These are phyloP conservation scores for Claviceps sp. DNA, from an alignment of 2,329 filamentous ascomycete genomes.

Conservation along the genomic window DNA sequence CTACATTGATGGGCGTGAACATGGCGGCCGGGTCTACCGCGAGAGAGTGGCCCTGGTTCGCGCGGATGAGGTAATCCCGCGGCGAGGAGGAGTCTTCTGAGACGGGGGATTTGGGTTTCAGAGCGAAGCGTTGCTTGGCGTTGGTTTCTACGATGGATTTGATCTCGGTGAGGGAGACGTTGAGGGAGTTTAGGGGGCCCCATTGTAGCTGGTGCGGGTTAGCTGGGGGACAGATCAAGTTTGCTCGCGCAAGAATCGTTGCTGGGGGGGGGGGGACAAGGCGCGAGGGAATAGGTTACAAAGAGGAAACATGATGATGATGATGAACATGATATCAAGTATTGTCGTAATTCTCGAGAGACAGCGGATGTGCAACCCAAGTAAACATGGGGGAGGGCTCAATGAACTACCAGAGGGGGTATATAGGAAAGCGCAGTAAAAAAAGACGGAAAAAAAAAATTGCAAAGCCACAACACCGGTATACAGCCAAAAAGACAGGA, in stretches of 20 bases:
- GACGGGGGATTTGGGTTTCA: conserved; percentile 39
- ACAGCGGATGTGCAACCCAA: no score
- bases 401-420: no score
- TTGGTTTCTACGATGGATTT: conserved; percentile 55
- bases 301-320: no score
- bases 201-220: conserved; percentile 31
- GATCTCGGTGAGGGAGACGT: conserved; percentile 66
- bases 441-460: no score
- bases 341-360: no score
- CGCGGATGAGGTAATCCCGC: conserved; percentile 71
- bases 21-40: conserved; percentile 57
- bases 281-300: no score
- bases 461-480: no score
- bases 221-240: not conserved
- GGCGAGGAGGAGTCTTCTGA: conserved; percentile 31
- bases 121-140: conserved; percentile 81
- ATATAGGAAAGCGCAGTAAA: no score
- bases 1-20: conserved; percentile 52
- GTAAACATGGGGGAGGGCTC: no score
- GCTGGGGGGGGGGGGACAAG: no score
- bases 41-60: conserved; percentile 89
- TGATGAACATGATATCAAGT: no score
- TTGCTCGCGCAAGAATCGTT: no score
- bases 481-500: not conserved
- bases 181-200: conserved; percentile 49